Evolutionary conservation across 768 basidiomycete species (phyloP).

Genomic region (Galerina sulciceps): DNA sequence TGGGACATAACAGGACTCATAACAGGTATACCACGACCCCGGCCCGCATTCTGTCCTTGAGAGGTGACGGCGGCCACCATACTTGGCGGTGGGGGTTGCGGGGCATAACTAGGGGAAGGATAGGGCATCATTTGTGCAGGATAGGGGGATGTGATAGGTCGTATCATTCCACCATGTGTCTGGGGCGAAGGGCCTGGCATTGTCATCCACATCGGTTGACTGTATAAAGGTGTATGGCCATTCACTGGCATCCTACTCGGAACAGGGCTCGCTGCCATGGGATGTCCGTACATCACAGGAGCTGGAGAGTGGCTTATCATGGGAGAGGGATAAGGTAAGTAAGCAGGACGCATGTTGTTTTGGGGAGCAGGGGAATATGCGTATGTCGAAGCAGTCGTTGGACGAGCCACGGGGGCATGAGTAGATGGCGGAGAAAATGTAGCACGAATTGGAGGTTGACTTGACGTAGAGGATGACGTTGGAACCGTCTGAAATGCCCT

Average conservation of each 20-base stretch:
- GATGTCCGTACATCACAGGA: conserved; percentile 67
- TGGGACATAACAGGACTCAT: conserved; percentile 78
- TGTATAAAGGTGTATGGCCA: conserved; percentile 63
- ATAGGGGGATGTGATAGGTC: conserved; percentile 65
- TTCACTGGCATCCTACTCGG: conserved; percentile 65
- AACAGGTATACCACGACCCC: conserved; percentile 59
- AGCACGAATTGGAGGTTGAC: conserved; percentile 45
- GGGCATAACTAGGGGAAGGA: conserved; percentile 57
- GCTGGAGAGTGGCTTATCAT: conserved; percentile 76
- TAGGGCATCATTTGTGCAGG: conserved; percentile 69
- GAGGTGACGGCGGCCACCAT: conserved; percentile 43
- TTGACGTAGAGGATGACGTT: conserved; percentile 49
- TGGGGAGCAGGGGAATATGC: conserved; percentile 48
- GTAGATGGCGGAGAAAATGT: conserved; percentile 52
- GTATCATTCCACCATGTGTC: conserved; percentile 55
- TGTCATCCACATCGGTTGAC: conserved; percentile 70
- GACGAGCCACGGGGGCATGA: conserved; percentile 50
- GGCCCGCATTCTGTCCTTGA: conserved; percentile 43
- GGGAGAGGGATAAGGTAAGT: conserved; percentile 65
- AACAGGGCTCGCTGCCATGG: conserved; percentile 65
- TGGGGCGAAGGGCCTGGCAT: conserved; percentile 50
- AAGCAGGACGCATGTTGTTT: conserved; percentile 58
- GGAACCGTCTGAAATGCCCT: conserved; percentile 90
- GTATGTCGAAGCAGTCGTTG: conserved; percentile 33
- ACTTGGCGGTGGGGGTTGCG: conserved; percentile 42